These are phyloP conservation scores for Dysphania ambrosioides DNA, from an alignment of 148 eudicot genomes.

Conservation along the genomic window DNA sequence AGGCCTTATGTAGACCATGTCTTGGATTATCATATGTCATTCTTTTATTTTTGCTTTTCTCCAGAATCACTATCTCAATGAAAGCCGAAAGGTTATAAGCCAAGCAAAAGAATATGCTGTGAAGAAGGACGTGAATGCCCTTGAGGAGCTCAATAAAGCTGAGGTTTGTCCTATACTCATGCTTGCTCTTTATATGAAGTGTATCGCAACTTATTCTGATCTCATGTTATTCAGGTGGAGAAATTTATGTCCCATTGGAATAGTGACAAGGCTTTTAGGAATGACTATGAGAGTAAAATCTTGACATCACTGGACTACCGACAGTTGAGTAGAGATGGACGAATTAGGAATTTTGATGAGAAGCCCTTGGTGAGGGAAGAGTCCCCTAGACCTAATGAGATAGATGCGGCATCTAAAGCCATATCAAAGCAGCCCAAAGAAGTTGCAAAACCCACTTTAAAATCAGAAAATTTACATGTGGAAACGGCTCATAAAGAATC, in stretches of 20 bases:
- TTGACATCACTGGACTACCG: constrained; percentile 63
- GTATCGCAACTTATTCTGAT: neutral
- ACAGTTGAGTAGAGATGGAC: constrained; percentile 75
- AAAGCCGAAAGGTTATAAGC: constrained; percentile 32
- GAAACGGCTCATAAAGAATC: constrained; percentile 46
- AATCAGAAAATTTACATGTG: constrained; percentile 25
- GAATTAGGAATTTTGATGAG: constrained; percentile 73
- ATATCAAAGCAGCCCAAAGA: constrained; percentile 46
- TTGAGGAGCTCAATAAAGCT: constrained; percentile 31
- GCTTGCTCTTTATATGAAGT: neutral
- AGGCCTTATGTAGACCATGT: too few relatives aligned
- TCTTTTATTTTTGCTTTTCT: constrained; percentile 5
- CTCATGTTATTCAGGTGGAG: constrained; percentile 42
- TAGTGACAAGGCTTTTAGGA: constrained; percentile 56
- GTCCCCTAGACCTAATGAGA: constrained; percentile 29
- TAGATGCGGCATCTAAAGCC: constrained; percentile 31
- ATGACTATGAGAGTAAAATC: constrained; percentile 71
- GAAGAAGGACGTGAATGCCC: constrained; percentile 48
- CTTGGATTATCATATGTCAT: neutral
- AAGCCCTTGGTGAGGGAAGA: constrained; percentile 59
- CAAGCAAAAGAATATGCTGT: constrained; percentile 43
- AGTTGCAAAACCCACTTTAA: constrained; percentile 30
- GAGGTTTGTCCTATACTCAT: constrained; percentile 38
- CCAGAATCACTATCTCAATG: constrained; percentile 40
- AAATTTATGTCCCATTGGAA: constrained; percentile 73